Conservation (phyloP, 1,284 basidiomycete species). For the Leucoagaricus sp. region DNA sequence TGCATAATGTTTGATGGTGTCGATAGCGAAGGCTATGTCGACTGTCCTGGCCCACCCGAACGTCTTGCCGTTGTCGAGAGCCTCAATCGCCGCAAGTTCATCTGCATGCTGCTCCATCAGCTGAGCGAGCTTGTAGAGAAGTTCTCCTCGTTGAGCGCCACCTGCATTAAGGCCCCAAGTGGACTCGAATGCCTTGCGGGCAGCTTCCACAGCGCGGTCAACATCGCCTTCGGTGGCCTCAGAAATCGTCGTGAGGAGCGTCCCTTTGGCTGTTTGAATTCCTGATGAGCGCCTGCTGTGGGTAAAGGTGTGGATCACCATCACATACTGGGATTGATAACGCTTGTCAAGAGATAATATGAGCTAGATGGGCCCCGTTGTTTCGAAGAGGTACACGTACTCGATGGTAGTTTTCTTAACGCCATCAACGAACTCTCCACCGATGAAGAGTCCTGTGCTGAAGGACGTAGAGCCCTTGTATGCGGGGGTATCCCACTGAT, state of each 20-base stretch:
- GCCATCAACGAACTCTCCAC: slow-evolving; percentile 79
- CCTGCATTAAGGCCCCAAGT: slow-evolving; percentile 72
- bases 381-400: slow-evolving; percentile 39
- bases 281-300: too few species aligned
- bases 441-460: slow-evolving; percentile 80
- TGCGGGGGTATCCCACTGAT: slow-evolving; percentile 65
- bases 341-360: slow-evolving; percentile 38
- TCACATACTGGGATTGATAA: slow-evolving; percentile 70
- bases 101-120: slow-evolving; percentile 74
- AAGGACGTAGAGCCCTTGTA: slow-evolving; percentile 76
- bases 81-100: slow-evolving; percentile 77
- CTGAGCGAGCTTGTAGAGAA: slow-evolving; percentile 72
- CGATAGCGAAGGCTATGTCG: slow-evolving; percentile 74
- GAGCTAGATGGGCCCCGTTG: background rate
- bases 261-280: slow-evolving; percentile 56
- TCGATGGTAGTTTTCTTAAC: slow-evolving; percentile 66
- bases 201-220: slow-evolving; percentile 76
- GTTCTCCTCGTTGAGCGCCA: slow-evolving; percentile 62
- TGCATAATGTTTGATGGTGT: slow-evolving; percentile 71
- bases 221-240: slow-evolving; percentile 76
- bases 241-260: slow-evolving; percentile 68
- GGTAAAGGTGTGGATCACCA: too few species aligned
- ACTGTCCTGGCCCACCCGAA: slow-evolving; percentile 71
- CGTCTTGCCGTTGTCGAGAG: slow-evolving; percentile 85
- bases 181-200: slow-evolving; percentile 76